Evolutionary conservation across 176 grass and related monocot species (phyloP), one percentile per base, ranked within the genome.

Genomic region (Chrysopogon serrulatus): DNA sequence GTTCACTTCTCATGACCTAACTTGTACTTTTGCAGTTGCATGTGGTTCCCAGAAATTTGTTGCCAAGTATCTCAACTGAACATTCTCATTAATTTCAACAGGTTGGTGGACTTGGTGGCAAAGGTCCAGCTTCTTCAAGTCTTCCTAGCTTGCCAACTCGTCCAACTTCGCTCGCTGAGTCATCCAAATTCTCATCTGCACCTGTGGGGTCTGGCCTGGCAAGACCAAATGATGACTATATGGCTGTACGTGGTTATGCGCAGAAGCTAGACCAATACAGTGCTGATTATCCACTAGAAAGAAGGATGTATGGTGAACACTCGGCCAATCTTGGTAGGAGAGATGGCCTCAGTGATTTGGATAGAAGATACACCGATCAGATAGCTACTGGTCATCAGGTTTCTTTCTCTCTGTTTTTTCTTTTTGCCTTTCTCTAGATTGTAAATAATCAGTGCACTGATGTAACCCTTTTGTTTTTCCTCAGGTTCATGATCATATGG

Each of bases 301-400:
- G 97, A 87, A 90, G 97, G 73, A 76, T 89, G 36, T 96, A 96
- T 87, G 36, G 90, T 70, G 97, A 99, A 78, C 87, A 87, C 82
- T 87, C 90, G n/a, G 28, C 88, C 67, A 77, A 87, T 90, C 94
- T 92, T 92, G 84, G 79, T 60, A 80, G 89, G 62, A 94, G 97
- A 82, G 96, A 98, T 51, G 82, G 87, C 28, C 82, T 84, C 14
- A 57, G 67, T 89, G 97, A 99, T 91, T 87, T 92, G 80, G 91
- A 89, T 80, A 88, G 97, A 83, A 99, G 97, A 96, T 99, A 96
- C 66, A 81, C 90, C 3, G 97, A 99, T 63, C 86, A 90, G 79
- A 66, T 91, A 60, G 82, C 89, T 79, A 71, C 87, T 54, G 74
- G 81, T 59, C 86, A 86, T 69, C 96, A 88, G 79, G 84, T 73